A percentile compares a stretch with the other conserved stretches of the same genome.
These are phyloP conservation scores for Funneliformis geosporum DNA, from an alignment of 192 early-diverging fungal genomes.

Conservation along the genomic window DNA sequence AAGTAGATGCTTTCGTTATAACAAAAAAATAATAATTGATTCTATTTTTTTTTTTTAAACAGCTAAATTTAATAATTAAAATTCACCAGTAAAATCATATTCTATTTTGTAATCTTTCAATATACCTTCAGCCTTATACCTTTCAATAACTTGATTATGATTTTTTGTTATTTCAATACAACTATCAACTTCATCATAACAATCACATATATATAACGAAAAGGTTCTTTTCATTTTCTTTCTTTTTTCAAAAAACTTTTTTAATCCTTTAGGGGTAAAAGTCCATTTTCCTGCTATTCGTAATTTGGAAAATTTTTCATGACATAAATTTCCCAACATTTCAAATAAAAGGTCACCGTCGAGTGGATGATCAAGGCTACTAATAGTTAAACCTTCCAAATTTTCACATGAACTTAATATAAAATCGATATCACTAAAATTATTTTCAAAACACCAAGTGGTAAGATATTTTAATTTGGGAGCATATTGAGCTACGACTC, in stretches of 20 bases:
- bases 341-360: not conserved
- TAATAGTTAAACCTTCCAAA: not conserved
- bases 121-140: not conserved
- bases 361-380: not conserved
- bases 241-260: not conserved
- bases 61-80: not conserved
- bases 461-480: constrained; percentile 1
- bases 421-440: not conserved
- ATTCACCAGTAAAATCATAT: not conserved
- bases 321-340: not conserved
- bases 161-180: not conserved
- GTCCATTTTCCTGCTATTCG: not conserved
- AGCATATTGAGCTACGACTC: not conserved
- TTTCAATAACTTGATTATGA: not conserved
- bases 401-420: constrained; percentile 2
- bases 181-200: constrained; percentile 4
- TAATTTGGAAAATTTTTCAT: not conserved
- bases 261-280: not conserved
- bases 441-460: not conserved
- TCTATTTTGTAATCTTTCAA: not conserved
- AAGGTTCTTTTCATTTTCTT: not conserved
- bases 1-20: too few relatives aligned
- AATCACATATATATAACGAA: not conserved
- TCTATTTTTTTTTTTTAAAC: too few relatives aligned
- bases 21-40: too few relatives aligned